Conservation (phyloP, 1,139 yeast genomes). For the Nadsonia commutata region DNA sequence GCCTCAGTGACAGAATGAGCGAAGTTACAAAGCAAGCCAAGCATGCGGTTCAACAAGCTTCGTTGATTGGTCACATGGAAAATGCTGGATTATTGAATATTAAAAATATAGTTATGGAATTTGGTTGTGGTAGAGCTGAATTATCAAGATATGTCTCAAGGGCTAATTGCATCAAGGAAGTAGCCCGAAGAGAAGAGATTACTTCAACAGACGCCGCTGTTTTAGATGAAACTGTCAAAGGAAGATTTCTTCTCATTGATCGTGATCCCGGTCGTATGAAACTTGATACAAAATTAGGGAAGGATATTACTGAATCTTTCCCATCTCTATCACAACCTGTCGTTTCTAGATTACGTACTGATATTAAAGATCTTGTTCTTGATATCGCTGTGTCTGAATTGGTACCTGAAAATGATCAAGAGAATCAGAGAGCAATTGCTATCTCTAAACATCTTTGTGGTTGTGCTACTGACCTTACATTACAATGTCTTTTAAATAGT, state of each 20-base stretch:
- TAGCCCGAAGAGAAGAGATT: slow-evolving; percentile 1
- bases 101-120: slow-evolving; percentile 42
- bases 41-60: slow-evolving; percentile 73
- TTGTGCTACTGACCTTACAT: slow-evolving; percentile 78
- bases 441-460: slow-evolving; percentile 88
- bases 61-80: slow-evolving; percentile 58
- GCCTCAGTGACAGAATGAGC: slow-evolving; percentile 28
- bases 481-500: slow-evolving; percentile 47
- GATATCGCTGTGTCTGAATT: slow-evolving; percentile 28
- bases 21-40: slow-evolving; percentile 41
- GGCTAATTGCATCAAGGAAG: slow-evolving; percentile 23
- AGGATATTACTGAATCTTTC: slow-evolving; percentile 30
- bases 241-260: slow-evolving; percentile 52
- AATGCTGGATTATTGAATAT: slow-evolving; percentile 27
- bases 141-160: slow-evolving; percentile 52
- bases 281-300: slow-evolving; percentile 50
- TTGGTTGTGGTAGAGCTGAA: slow-evolving; percentile 88
- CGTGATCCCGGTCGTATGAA: slow-evolving; percentile 69
- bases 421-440: slow-evolving; percentile 29
- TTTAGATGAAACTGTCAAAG: neutral
- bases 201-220: slow-evolving; percentile 3
- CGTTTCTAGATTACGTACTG: slow-evolving; percentile 47
- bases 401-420: slow-evolving; percentile 4
- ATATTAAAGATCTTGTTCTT: slow-evolving; percentile 60
- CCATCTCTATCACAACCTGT: slow-evolving; percentile 18